Evolutionary conservation across 805 yeast genomes (phyloP).

Genomic region (Spathaspora hagerdaliae): DNA sequence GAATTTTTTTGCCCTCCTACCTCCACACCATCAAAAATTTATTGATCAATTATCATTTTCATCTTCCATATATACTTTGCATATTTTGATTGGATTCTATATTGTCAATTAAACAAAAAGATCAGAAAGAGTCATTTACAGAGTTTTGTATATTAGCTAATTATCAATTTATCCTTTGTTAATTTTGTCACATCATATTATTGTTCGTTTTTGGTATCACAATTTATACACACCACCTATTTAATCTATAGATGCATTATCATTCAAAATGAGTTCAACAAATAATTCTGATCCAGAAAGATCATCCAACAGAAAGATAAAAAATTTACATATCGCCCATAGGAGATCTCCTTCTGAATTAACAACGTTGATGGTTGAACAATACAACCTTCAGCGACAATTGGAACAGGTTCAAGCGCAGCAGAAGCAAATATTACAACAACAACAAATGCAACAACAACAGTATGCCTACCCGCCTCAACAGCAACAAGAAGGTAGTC

Average conservation of each 20-base stretch:
- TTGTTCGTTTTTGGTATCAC: neutral
- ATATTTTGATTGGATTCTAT: too few species aligned
- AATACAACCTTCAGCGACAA: conserved; percentile 84
- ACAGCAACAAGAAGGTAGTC: conserved; percentile 5
- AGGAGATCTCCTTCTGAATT: conserved; percentile 94
- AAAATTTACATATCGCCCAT: conserved; percentile 83
- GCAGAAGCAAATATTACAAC: conserved; percentile 83
- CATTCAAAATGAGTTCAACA: neutral
- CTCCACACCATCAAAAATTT: too few species aligned
- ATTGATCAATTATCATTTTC: too few species aligned
- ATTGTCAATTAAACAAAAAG: too few species aligned
- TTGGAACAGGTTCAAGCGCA: conserved; percentile 88
- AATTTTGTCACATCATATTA: neutral
- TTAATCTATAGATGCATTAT: neutral
- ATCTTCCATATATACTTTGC: too few species aligned
- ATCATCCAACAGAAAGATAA: conserved; percentile 7
- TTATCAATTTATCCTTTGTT: too few species aligned
- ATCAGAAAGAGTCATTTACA: too few species aligned
- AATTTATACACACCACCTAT: too few species aligned
- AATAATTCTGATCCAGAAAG: neutral
- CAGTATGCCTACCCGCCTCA: conserved; percentile 24
- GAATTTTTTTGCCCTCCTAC: too few species aligned
- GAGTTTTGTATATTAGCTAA: too few species aligned
- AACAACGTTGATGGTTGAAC: conserved; percentile 91
- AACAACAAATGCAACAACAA: conserved; percentile 30